Conservation (phyloP, 257 asterid species). For the Knoxia roxburghii region DNA sequence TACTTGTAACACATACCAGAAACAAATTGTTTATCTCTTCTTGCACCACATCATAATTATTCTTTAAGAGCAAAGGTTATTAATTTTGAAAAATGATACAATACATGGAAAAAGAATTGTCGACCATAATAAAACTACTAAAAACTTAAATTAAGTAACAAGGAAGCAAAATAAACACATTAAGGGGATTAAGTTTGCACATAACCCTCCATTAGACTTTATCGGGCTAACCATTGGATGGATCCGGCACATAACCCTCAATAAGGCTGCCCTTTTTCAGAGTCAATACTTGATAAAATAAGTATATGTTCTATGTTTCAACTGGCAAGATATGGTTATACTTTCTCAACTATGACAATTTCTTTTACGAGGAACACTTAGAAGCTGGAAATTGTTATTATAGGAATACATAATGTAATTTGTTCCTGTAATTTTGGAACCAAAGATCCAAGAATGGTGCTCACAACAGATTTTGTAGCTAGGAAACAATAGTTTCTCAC, state of each 20-base stretch:
- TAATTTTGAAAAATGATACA: neutral
- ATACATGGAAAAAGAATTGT: neutral
- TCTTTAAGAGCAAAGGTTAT: neutral
- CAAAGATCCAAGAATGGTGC: neutral
- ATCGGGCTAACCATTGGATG: too few species aligned
- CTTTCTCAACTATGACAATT: neutral
- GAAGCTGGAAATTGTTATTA: neutral
- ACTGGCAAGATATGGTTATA: neutral
- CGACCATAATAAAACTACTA: neutral
- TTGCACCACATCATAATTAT: neutral
- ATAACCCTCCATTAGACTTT: neutral
- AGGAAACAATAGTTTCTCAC: neutral
- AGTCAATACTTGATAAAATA: neutral
- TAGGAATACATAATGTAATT: neutral
- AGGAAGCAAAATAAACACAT: neutral
- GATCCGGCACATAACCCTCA: too few species aligned
- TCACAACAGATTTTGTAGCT: neutral
- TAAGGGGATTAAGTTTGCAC: neutral
- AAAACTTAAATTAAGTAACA: neutral
- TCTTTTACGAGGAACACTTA: neutral
- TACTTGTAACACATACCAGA: neutral
- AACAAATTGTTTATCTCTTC: neutral
- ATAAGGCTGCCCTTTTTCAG: too few species aligned
- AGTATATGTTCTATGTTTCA: neutral
- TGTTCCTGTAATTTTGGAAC: neutral